A percentile compares a stretch with the other conserved stretches of the same genome.
phyloP scores from a whole-genome alignment of 257 asterid species.

The Perilla frutescens region DNA sequence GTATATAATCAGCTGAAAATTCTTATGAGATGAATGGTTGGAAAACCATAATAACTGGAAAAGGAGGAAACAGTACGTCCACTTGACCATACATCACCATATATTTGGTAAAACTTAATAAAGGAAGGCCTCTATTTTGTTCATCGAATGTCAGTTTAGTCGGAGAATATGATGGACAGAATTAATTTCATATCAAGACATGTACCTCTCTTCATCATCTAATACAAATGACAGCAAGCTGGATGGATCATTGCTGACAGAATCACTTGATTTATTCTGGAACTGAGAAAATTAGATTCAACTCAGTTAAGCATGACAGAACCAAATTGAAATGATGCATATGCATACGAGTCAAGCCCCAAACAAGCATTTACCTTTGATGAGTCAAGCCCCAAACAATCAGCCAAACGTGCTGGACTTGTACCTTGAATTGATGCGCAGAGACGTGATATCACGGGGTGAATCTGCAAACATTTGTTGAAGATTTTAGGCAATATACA shows the following conservation, averaged over 20 bases:
- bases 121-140: slow-evolving; percentile 16
- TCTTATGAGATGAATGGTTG: background rate
- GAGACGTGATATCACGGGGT: slow-evolving; percentile 96
- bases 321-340: background rate
- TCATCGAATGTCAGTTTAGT: too few relatives aligned
- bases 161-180: slow-evolving; percentile 3
- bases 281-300: slow-evolving; percentile 55
- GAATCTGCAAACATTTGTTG: slow-evolving; percentile 68
- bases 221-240: slow-evolving; percentile 58
- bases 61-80: slow-evolving; percentile 8
- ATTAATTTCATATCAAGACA: slow-evolving; percentile 27
- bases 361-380: slow-evolving; percentile 85
- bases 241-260: slow-evolving; percentile 66
- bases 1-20: background rate
- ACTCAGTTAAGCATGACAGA: slow-evolving; percentile 32
- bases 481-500: slow-evolving; percentile 35
- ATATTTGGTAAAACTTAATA: background rate
- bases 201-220: slow-evolving; percentile 87
- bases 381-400: slow-evolving; percentile 94
- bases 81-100: slow-evolving; percentile 14
- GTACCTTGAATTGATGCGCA: slow-evolving; percentile 98
- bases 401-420: slow-evolving; percentile 97
- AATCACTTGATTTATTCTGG: slow-evolving; percentile 76
- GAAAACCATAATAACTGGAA: slow-evolving; percentile 8
- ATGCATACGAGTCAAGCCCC: slow-evolving; percentile 74